Percentiles rank a stretch among this genome's conserved stretches.
Conservation (phyloP, 768 basidiomycete genomes). For the Holtermanniella nyarrowii region DNA sequence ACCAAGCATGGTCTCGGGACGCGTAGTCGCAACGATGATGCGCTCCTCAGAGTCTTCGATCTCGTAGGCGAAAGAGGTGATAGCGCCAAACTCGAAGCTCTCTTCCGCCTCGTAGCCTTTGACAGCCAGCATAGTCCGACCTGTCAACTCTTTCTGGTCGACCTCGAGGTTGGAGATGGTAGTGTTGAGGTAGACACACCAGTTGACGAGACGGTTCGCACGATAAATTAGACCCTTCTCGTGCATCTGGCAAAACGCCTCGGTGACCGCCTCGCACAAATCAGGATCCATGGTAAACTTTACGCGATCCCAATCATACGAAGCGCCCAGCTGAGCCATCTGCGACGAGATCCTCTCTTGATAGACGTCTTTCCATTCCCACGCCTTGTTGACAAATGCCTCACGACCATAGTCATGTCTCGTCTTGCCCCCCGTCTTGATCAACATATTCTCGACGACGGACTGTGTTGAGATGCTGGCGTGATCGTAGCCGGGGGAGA, state of each 20-base stretch:
- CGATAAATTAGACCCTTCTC: constrained; percentile 90
- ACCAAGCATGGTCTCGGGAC: constrained; percentile 97
- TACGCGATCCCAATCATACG: constrained; percentile 85
- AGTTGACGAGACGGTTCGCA: constrained; percentile 92
- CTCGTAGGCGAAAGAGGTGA: constrained; percentile 90
- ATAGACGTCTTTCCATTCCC: constrained; percentile 97
- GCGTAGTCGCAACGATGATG: constrained; percentile 89
- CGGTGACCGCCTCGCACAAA: constrained; percentile 76
- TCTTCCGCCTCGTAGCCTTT: constrained; percentile 95
- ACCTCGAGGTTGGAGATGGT: constrained; percentile 98
- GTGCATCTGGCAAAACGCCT: constrained; percentile 80
- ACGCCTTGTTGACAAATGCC: constrained; percentile 76
- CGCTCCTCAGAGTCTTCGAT: constrained; percentile 81
- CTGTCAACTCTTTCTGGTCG: constrained; percentile 78
- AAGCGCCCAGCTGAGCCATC: constrained; percentile 75
- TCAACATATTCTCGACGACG: constrained; percentile 86
- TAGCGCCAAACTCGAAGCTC: constrained; percentile 90
- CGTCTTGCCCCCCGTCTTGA: constrained; percentile 68
- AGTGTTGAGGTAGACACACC: constrained; percentile 93
- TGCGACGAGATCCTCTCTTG: constrained; percentile 83
- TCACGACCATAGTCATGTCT: constrained; percentile 93
- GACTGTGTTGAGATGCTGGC: constrained; percentile 97
- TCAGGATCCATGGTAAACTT: constrained; percentile 89
- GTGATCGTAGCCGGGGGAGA: constrained; percentile 92
- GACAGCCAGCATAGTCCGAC: constrained; percentile 73